Evolutionary conservation across 768 basidiomycete genomes (phyloP).

Genomic region (Hygrocybe coccinea): DNA sequence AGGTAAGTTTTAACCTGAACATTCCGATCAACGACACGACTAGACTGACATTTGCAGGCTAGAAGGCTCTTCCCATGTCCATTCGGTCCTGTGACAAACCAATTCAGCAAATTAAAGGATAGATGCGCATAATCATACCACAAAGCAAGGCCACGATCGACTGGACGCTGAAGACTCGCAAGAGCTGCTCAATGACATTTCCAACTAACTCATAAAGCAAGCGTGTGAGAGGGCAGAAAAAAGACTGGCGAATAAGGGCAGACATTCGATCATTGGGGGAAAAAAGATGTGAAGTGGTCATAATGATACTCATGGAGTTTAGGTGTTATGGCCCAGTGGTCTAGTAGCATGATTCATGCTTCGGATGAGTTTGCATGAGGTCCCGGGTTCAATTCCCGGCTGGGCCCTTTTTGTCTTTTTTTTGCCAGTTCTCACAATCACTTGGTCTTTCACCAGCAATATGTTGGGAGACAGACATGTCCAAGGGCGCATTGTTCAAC

Average conservation of each 20-base stretch:
- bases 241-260: constrained; percentile 66
- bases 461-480: too few species aligned
- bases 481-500: too few species aligned
- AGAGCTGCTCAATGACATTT: constrained; percentile 76
- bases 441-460: too few species aligned
- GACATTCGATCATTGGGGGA: too few species aligned
- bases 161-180: constrained; percentile 70
- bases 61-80: constrained; percentile 83
- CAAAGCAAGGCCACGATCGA: constrained; percentile 76
- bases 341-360: too few species aligned
- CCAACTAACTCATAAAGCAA: constrained; percentile 78
- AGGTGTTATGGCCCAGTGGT: too few species aligned
- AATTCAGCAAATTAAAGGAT: constrained; percentile 35
- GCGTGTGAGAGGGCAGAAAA: constrained; percentile 69
- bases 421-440: too few species aligned
- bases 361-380: too few species aligned
- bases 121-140: constrained; percentile 46
- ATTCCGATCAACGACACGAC: neutral
- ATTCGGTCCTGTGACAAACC: neutral
- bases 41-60: constrained; percentile 67
- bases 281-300: too few species aligned
- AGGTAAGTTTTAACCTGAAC: neutral
- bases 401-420: too few species aligned
- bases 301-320: too few species aligned
- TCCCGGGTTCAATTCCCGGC: too few species aligned